A percentile compares a stretch with the other conserved stretches of the same genome.
Evolutionary conservation across 257 asterid species (phyloP).

Genomic region (Penstemon barbatus): DNA sequence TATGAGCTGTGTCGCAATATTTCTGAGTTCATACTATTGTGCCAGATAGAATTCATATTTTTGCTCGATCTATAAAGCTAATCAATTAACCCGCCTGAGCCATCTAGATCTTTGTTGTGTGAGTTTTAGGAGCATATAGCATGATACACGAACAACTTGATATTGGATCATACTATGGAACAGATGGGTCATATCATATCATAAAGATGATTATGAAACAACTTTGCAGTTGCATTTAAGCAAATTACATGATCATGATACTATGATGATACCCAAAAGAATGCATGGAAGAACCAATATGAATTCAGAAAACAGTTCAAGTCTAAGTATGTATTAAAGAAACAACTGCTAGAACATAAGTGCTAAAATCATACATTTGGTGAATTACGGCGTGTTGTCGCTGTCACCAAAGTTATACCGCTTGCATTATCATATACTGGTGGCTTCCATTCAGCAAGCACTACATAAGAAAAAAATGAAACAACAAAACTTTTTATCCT

Average conservation of each 20-base stretch:
- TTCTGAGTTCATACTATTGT: background rate
- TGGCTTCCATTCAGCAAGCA: constrained; percentile 96
- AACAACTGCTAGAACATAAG: constrained; percentile 3
- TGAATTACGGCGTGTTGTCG: constrained; percentile 93
- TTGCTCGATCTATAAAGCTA: background rate
- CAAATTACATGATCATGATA: background rate
- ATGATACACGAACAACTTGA: background rate
- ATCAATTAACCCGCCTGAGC: background rate
- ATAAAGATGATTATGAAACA: background rate
- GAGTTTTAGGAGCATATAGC: background rate
- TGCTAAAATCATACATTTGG: constrained; percentile 66
- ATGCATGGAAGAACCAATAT: constrained; percentile 1
- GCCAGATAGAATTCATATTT: constrained; percentile 3
- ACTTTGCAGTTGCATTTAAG: background rate
- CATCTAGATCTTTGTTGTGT: background rate
- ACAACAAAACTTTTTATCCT: constrained; percentile 2
- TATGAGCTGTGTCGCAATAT: background rate
- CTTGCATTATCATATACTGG: constrained; percentile 79
- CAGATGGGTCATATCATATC: background rate
- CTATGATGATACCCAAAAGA: background rate
- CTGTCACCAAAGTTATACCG: constrained; percentile 82
- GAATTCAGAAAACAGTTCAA: background rate
- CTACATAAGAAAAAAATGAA: constrained; percentile 39
- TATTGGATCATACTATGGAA: constrained; percentile 7
- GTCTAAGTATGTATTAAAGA: constrained; percentile 3